Evolutionary conservation across 2,329 filamentous ascomycete species (phyloP).

Genomic region (Allantophomopsis lycopodina): DNA sequence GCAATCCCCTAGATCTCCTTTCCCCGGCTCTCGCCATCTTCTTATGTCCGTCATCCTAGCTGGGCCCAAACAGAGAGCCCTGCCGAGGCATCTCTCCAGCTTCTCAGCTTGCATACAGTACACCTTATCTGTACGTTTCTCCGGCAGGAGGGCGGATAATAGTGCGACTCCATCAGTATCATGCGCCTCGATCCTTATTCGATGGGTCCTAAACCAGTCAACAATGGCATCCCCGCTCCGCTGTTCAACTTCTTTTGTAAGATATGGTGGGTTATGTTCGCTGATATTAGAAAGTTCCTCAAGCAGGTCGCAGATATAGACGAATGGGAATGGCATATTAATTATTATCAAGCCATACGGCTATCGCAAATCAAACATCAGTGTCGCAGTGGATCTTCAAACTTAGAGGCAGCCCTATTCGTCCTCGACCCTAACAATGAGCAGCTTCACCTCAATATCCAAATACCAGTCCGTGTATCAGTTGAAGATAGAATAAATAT

Average conservation of each 20-base stretch:
- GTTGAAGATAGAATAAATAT: no score
- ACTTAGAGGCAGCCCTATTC: no score
- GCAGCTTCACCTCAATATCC: no score
- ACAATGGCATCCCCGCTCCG: conserved; percentile 40
- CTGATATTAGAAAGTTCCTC: conserved; percentile 45
- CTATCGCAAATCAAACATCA: no score
- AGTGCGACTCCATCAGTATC: conserved; percentile 48
- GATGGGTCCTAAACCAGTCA: conserved; percentile 58
- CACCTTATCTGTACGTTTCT: conserved; percentile 63
- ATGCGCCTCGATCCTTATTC: conserved; percentile 37
- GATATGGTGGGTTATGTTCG: conserved; percentile 23
- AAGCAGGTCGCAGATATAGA: conserved; percentile 60
- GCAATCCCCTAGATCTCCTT: conserved; percentile 58
- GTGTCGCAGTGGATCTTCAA: no score
- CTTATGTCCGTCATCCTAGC: conserved; percentile 47
- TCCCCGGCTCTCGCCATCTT: conserved; percentile 41
- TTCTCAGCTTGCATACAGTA: conserved; percentile 52
- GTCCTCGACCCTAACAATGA: no score
- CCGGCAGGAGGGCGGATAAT: conserved; percentile 63
- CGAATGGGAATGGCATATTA: conserved; percentile 56
- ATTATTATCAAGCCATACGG: no score
- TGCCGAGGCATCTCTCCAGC: conserved; percentile 54
- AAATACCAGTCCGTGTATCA: no score
- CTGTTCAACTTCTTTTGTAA: conserved; percentile 26
- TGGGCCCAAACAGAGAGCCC: conserved; percentile 49